Conservation (phyloP, 345 rosid species). For the Odontarrhena argentea region DNA sequence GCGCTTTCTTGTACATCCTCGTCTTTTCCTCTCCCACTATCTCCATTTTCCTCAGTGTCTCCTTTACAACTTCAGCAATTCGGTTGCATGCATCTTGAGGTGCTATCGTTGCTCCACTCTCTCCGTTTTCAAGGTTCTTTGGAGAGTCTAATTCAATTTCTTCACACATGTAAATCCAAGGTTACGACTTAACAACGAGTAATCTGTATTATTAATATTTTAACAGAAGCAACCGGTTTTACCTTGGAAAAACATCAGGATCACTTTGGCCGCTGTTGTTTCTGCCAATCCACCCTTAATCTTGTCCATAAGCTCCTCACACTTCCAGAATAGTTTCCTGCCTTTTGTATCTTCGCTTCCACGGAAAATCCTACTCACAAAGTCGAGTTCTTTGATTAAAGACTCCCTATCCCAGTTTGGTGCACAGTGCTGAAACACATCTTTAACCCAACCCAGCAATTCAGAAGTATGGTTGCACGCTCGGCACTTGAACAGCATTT, state of each 20-base stretch:
- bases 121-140: constrained; percentile 77
- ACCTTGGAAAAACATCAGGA: constrained; percentile 93
- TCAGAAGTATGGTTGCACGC: constrained; percentile 93
- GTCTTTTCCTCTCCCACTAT: constrained; percentile 96
- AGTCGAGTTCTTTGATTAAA: constrained; percentile 85
- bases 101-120: constrained; percentile 76
- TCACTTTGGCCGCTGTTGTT: constrained; percentile 70
- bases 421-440: constrained; percentile 94
- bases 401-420: constrained; percentile 89
- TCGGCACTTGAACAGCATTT: constrained; percentile 87
- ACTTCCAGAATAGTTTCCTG: constrained; percentile 83
- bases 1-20: constrained; percentile 92
- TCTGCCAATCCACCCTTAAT: constrained; percentile 77
- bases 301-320: constrained; percentile 80
- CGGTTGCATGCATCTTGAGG: constrained; percentile 97
- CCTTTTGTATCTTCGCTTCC: constrained; percentile 94
- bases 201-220: not conserved
- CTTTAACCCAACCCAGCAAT: constrained; percentile 95
- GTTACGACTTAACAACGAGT: not conserved
- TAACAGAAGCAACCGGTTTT: not conserved
- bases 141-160: constrained; percentile 92
- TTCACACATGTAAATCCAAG: constrained; percentile 31
- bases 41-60: constrained; percentile 94
- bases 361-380: constrained; percentile 79
- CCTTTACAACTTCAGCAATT: constrained; percentile 92